Evolutionary conservation across 306 rosid species (phyloP), one percentile per base, ranked within the genome.

Genomic region (Sophora flavescens): DNA sequence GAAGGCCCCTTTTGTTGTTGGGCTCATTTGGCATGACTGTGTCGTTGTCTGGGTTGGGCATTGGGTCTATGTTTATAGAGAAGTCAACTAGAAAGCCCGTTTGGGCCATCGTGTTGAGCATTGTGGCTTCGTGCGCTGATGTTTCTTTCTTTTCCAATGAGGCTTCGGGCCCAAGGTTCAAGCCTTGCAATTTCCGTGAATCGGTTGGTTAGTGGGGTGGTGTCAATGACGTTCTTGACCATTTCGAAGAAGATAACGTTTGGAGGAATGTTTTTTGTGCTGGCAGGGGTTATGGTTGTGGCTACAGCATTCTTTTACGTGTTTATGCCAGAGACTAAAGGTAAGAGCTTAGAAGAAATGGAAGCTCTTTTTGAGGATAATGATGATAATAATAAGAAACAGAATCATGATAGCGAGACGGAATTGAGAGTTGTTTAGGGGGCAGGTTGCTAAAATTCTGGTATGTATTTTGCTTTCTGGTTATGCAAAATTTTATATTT

Each of bases 151-250:
- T 91, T 32, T 32, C 91, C 95, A 0, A 62, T 50, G 61, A 79
- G 93, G 67, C 65, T 87, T 9, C 53, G 96, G 70, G 96, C 97
- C 63, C 96, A 88, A 56, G 97, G 97, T 2, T 86, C 96, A 0
- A 90, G 97, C 76, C 33, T 92, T 44, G 97, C 91, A 0, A 89
- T 89, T 4, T 90, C 92, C 4, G 92, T 89, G 84, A 91, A 91
- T 33, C 53, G 97, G 65, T 71, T 91, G 69, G 91, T 89, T 30
- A 89, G 94, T 30, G 97, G 97, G 14, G 69, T 89, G 70, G 90
- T 89, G 66, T 81, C 97, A 3, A 88, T 91, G 93, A 82, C 95
- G 10, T 91, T 91, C 76, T 65, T 91, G 53, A 86, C 80, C 42
- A 74, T 91, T 39, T 84, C 90, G 0, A 74, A 78, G 63, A 82